Percentiles rank a stretch among this genome's conserved stretches.
Conservation (phyloP, 306 rosid species). For the Dicorynia guianensis region DNA sequence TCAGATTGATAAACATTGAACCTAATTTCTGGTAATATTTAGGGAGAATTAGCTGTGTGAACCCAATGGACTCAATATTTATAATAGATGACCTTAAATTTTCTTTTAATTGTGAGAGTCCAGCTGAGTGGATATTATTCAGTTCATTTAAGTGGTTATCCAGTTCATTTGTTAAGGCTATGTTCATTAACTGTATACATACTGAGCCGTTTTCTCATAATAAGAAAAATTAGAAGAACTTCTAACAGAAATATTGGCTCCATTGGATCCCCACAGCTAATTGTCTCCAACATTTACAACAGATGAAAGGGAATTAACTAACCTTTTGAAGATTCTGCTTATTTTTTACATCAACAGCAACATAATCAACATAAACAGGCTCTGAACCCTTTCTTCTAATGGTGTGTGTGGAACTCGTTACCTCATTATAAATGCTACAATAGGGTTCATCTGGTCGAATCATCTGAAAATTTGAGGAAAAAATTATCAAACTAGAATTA, state of each 20-base stretch:
- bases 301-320: constrained; percentile 21
- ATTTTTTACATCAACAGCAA: constrained; percentile 74
- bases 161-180: too few relatives aligned
- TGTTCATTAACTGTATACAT: too few relatives aligned
- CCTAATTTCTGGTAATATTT: constrained; percentile 1
- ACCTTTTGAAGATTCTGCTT: constrained; percentile 75
- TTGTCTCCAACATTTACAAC: not conserved
- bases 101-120: too few relatives aligned
- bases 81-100: too few relatives aligned
- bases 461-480: constrained; percentile 58
- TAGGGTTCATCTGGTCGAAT: constrained; percentile 77
- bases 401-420: constrained; percentile 36
- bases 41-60: too few relatives aligned
- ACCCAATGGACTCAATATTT: too few relatives aligned
- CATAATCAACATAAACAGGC: constrained; percentile 86
- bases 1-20: not conserved
- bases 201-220: too few relatives aligned
- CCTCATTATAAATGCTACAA: constrained; percentile 70
- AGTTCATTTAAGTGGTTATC: too few relatives aligned
- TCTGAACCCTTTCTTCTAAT: constrained; percentile 76
- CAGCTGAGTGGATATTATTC: too few relatives aligned
- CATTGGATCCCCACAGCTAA: too few relatives aligned
- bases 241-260: too few relatives aligned
- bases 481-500: constrained; percentile 10
- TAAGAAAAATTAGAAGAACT: too few relatives aligned